A percentile compares a stretch with the other conserved stretches of the same genome.
Conservation (phyloP, 768 basidiomycete species). For the Sporobolomyces pararoseus region DNA sequence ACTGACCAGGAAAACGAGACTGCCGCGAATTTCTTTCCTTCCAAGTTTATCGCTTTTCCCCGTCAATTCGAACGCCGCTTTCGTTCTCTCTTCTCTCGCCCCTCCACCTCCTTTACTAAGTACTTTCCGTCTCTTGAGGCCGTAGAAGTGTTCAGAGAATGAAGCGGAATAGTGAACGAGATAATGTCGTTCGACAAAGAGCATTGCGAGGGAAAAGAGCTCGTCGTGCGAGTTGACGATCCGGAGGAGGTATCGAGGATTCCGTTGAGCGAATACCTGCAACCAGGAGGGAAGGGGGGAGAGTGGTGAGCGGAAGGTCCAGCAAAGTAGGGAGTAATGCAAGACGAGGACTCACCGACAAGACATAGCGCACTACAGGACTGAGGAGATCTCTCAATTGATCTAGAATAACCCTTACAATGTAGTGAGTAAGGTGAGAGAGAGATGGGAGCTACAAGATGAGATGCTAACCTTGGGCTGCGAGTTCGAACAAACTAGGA, state of each 20-base stretch:
- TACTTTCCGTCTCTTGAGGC: conserved; percentile 70
- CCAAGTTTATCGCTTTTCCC: conserved; percentile 64
- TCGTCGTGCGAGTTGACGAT: conserved; percentile 94
- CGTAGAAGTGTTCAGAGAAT: conserved; percentile 94
- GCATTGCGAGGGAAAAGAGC: conserved; percentile 83
- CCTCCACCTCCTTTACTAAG: background rate
- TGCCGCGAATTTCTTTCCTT: conserved; percentile 65
- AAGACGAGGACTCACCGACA: conserved; percentile 26
- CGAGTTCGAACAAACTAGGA: conserved; percentile 33
- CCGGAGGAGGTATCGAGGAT: conserved; percentile 85
- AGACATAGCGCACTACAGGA: conserved; percentile 41
- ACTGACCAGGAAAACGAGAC: conserved; percentile 73
- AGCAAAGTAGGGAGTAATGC: background rate
- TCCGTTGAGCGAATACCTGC: conserved; percentile 84
- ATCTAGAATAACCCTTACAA: background rate
- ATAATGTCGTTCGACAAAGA: conserved; percentile 86
- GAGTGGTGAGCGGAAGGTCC: background rate
- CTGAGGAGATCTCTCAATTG: conserved; percentile 37
- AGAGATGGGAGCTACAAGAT: background rate
- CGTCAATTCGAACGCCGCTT: conserved; percentile 40
- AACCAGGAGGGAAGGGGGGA: background rate
- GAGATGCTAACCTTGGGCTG: conserved; percentile 34
- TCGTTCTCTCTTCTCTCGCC: conserved; percentile 51
- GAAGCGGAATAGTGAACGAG: conserved; percentile 77
- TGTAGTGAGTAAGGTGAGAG: background rate